These are phyloP conservation scores for Schizochytrium sp. DNA, from an alignment of 108 stramenopile genomes.

Conservation along the genomic window DNA sequence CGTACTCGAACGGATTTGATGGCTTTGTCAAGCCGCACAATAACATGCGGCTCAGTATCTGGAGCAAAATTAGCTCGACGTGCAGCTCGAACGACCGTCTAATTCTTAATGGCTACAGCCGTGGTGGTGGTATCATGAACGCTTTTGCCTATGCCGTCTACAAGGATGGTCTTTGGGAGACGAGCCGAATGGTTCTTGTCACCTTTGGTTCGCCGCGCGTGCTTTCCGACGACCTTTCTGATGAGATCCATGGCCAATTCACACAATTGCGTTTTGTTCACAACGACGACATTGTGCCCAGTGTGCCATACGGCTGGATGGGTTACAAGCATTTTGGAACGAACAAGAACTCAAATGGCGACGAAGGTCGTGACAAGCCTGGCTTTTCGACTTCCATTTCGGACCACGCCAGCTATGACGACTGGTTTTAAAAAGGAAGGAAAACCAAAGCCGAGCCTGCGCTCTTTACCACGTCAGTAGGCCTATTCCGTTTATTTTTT, in stretches of 20 bases:
- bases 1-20: not conserved
- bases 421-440: not conserved
- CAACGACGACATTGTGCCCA: not conserved
- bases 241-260: not conserved
- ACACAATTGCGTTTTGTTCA: not conserved
- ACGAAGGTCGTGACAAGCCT: not conserved
- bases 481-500: not conserved
- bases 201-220: not conserved
- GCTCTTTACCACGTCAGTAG: not conserved
- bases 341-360: not conserved
- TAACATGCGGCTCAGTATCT: not conserved
- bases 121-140: not conserved
- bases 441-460: not conserved
- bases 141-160: not conserved
- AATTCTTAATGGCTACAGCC: not conserved
- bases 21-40: slow-evolving; percentile 5
- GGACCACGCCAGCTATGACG: not conserved
- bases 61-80: not conserved
- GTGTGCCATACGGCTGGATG: not conserved
- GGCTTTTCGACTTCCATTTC: not conserved
- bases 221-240: not conserved
- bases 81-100: not conserved
- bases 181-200: not conserved
- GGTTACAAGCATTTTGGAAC: slow-evolving; percentile 14
- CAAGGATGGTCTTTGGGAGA: not conserved